Conservation (phyloP, 2,329 filamentous ascomycete species). For the Thelonectria blattea region DNA sequence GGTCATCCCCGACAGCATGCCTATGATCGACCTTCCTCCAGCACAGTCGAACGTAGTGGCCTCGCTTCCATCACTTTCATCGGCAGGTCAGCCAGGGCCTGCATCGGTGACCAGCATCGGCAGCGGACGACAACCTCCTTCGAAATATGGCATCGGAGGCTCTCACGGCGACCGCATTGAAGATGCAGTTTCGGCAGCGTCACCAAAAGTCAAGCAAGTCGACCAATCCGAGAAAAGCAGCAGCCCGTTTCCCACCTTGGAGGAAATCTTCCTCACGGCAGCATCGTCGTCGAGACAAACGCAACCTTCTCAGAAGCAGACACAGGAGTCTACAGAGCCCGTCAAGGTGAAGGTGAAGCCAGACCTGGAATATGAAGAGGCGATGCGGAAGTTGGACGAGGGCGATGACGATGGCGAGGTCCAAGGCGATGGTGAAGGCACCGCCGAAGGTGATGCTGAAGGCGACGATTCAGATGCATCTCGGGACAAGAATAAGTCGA, state of each 20-base stretch:
- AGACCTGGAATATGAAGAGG: slow-evolving; percentile 51
- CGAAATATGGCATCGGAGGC: slow-evolving; percentile 43
- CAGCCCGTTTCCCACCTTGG: slow-evolving; percentile 44
- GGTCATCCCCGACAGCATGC: slow-evolving; percentile 35
- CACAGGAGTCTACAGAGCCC: slow-evolving; percentile 34
- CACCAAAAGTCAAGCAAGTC: slow-evolving; percentile 22
- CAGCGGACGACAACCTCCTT: slow-evolving; percentile 59
- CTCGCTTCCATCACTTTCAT: not conserved
- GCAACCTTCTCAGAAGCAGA: slow-evolving; percentile 42
- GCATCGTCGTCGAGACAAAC: slow-evolving; percentile 46
- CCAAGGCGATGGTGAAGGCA: too few species aligned
- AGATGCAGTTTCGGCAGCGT: slow-evolving; percentile 29
- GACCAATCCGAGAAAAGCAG: slow-evolving; percentile 39
- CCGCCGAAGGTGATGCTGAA: too few species aligned
- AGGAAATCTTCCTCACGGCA: slow-evolving; percentile 51
- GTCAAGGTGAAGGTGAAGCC: slow-evolving; percentile 35
- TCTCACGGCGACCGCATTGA: slow-evolving; percentile 34
- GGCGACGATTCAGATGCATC: slow-evolving; percentile 32
- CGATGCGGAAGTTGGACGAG: slow-evolving; percentile 51
- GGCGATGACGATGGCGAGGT: slow-evolving; percentile 31
- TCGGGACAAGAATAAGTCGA: slow-evolving; percentile 34
- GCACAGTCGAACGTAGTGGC: slow-evolving; percentile 16
- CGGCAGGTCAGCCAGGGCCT: slow-evolving; percentile 23
- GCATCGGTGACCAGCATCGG: slow-evolving; percentile 46
- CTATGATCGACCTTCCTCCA: slow-evolving; percentile 21